Conservation (phyloP, 495 filamentous ascomycete genomes). For the Wilcoxina mikolae region DNA sequence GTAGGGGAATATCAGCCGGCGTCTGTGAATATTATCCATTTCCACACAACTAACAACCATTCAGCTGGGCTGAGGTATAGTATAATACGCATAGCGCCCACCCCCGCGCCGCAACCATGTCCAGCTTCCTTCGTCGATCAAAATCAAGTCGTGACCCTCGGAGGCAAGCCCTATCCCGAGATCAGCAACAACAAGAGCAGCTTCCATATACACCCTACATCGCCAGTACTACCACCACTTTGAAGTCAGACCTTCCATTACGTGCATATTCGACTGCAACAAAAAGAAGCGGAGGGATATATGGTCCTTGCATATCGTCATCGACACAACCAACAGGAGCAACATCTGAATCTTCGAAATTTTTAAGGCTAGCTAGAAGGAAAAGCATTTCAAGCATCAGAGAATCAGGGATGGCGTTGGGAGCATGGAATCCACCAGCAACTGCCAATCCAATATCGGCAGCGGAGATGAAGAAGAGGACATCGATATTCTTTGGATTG, state of each 20-base stretch:
- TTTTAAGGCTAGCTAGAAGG: slow-evolving; percentile 17
- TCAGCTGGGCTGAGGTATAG: not conserved
- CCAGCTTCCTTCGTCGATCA: slow-evolving; percentile 22
- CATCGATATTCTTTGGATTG: slow-evolving; percentile 10
- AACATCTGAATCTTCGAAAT: slow-evolving; percentile 6
- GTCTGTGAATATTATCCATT: not conserved
- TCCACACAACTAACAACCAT: not conserved
- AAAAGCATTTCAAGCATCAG: slow-evolving; percentile 22
- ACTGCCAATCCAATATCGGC: not conserved
- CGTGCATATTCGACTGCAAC: slow-evolving; percentile 1
- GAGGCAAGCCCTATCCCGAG: slow-evolving; percentile 6
- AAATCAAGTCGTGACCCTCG: slow-evolving; percentile 21
- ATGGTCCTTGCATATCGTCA: not conserved
- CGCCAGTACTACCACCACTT: slow-evolving; percentile 15
- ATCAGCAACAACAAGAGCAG: not conserved
- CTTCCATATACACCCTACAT: slow-evolving; percentile 7
- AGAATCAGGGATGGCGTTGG: slow-evolving; percentile 8
- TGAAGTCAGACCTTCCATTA: too few species aligned
- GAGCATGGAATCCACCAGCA: slow-evolving; percentile 16
- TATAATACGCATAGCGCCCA: slow-evolving; percentile 1
- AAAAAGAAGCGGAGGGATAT: not conserved
- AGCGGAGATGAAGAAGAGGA: slow-evolving; percentile 1
- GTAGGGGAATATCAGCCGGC: not conserved
- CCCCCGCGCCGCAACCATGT: slow-evolving; percentile 11
- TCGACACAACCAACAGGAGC: slow-evolving; percentile 4